These are phyloP conservation scores for Cryphonectria carpinicola DNA, from an alignment of 2,329 filamentous ascomycete genomes.

Conservation along the genomic window DNA sequence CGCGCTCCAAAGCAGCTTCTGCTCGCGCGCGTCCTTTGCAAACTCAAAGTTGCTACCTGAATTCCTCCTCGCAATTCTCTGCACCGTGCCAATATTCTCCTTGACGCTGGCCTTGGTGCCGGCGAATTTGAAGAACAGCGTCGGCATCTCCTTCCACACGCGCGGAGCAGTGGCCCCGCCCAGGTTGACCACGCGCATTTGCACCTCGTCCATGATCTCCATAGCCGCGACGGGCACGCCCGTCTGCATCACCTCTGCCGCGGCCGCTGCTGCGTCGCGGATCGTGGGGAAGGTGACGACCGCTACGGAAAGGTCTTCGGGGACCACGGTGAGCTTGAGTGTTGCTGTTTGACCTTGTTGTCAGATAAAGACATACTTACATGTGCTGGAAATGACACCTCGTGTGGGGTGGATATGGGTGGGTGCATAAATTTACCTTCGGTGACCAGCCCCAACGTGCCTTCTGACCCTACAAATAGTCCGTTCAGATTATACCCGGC, in stretches of 20 bases:
- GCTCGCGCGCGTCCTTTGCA: constrained; percentile 71
- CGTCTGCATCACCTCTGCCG: constrained; percentile 74
- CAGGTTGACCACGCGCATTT: constrained; percentile 82
- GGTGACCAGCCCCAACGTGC: constrained; percentile 79
- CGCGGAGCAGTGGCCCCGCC: constrained; percentile 69
- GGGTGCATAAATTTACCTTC: constrained; percentile 52
- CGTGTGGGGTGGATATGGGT: too few species aligned
- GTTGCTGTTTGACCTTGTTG: constrained; percentile 55
- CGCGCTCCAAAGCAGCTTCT: constrained; percentile 77
- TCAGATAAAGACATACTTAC: background rate
- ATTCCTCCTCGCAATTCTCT: constrained; percentile 67
- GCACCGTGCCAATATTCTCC: constrained; percentile 74
- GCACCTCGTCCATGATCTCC: constrained; percentile 86
- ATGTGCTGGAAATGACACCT: background rate
- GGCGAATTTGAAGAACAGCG: constrained; percentile 84
- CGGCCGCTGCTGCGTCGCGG: constrained; percentile 74
- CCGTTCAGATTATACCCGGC: constrained; percentile 84
- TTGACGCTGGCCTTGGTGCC: constrained; percentile 78
- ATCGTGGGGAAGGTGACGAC: constrained; percentile 81
- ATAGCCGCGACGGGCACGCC: constrained; percentile 76
- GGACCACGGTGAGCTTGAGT: constrained; percentile 76
- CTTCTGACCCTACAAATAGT: constrained; percentile 80
- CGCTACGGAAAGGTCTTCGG: constrained; percentile 76
- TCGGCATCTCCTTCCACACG: constrained; percentile 76
- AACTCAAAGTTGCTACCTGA: constrained; percentile 74